Percentiles rank a stretch among this genome's conserved stretches.
phyloP scores from a whole-genome alignment of 176 grass and related monocot species.

The Cymbopogon citratus region DNA sequence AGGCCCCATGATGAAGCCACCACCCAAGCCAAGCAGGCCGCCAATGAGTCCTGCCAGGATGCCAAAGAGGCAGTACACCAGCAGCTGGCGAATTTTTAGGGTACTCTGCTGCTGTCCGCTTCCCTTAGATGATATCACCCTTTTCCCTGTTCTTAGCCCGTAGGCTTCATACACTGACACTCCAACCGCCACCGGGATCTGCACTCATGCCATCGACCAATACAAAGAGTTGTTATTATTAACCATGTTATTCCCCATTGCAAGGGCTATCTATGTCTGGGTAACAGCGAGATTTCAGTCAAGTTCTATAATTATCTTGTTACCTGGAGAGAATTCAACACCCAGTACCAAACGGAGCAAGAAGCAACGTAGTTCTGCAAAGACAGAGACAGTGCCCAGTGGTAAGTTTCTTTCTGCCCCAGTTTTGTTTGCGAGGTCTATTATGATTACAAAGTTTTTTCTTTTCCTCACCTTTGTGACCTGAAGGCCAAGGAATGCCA shows the following conservation, averaged over 20 bases:
- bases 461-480: conserved; percentile 63
- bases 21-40: conserved; percentile 66
- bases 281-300: too few species aligned
- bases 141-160: conserved; percentile 52
- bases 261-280: neutral
- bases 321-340: conserved; percentile 76
- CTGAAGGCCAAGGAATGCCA: conserved; percentile 70
- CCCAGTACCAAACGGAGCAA: conserved; percentile 66
- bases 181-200: conserved; percentile 65
- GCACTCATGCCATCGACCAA: neutral
- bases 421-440: too few species aligned
- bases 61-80: conserved; percentile 47
- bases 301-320: neutral
- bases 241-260: neutral
- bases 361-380: conserved; percentile 10
- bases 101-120: conserved; percentile 32
- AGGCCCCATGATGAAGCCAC: conserved; percentile 86
- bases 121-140: conserved; percentile 53
- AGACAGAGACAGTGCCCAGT: too few species aligned
- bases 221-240: neutral
- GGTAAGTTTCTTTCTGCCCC: too few species aligned
- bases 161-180: conserved; percentile 52
- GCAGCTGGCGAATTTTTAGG: conserved; percentile 37
- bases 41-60: conserved; percentile 52
- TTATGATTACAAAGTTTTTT: too few species aligned